Evolutionary conservation across 192 early-diverging fungal species (phyloP), one percentile per base, ranked within the genome.

Genomic region (Coemansia sp.): DNA sequence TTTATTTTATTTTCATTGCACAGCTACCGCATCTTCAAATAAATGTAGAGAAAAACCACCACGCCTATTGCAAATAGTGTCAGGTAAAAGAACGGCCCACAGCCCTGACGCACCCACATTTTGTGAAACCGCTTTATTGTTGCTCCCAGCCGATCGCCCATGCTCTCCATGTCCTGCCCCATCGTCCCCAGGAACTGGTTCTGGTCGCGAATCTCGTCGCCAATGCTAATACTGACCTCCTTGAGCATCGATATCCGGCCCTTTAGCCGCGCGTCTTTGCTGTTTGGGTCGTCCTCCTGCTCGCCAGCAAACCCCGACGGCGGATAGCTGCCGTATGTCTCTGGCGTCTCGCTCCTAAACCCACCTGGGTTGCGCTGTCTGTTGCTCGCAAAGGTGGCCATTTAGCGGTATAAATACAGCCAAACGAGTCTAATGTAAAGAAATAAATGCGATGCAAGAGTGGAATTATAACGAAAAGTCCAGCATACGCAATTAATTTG

Each of bases 131-230:
- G 63, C 54, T 72, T 75, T 59, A 72, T 82, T 6, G 73, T 75
- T 25, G 67, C 64, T 10, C 50, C 51, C 61, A 82, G 50, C 10
- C 70, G 74, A 5, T 57, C 65, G 64, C 70, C 71, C 74, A 75
- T 66, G 20, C 67, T 57, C 57, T 75, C 70, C 67, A 82, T 75
- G 47, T 75, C 74, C 38, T 72, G 38, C 38, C 67, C 70, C 73
- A 82, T 70, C 12, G 64, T 67, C 3, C 49, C 58, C 22, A 82
- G 54, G 56, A 82, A 82, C 63, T 66, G 60, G 59, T 82, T 82
- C 51, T 75, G 74, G 53, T 76, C 79, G 40, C 70, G 69, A 44
- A 82, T 82, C 59, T 82, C 74, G 54, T 82, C 79, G 31, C 79
- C 79, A 19, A 82, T 75, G 55, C 58, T 82, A 34, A 82, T 75